Conservation (phyloP, 73 alveolate genomes). For the Paramecium tetraurelia region DNA sequence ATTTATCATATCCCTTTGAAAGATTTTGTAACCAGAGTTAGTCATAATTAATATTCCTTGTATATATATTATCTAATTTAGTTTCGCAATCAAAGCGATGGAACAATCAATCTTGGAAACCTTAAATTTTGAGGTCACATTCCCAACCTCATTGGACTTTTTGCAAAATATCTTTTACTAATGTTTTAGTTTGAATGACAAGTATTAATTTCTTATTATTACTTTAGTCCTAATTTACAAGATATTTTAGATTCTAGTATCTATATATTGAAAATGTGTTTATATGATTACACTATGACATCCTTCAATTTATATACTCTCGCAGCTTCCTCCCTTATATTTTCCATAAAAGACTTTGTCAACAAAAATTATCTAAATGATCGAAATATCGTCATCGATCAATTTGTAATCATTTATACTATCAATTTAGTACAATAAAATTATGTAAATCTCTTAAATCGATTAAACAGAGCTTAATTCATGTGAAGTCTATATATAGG, state of each 20-base stretch:
- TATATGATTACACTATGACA: slow-evolving; percentile 31
- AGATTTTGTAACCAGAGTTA: slow-evolving; percentile 31
- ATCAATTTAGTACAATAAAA: neutral
- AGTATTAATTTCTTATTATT: neutral
- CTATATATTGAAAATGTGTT: slow-evolving; percentile 27
- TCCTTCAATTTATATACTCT: neutral
- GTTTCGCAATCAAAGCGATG: slow-evolving; percentile 11
- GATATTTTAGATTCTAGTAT: neutral
- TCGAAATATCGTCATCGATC: neutral
- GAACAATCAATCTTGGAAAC: slow-evolving; percentile 19
- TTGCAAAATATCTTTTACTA: neutral
- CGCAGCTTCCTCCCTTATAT: neutral
- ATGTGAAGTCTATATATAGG: neutral
- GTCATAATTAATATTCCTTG: slow-evolving; percentile 40
- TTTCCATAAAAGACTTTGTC: neutral
- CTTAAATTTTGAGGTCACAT: neutral
- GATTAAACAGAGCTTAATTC: neutral
- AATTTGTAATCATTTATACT: neutral
- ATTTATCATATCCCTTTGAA: slow-evolving; percentile 61
- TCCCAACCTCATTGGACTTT: slow-evolving; percentile 43
- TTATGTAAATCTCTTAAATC: neutral
- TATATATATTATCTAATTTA: neutral
- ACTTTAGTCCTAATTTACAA: neutral
- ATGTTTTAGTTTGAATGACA: slow-evolving; percentile 18
- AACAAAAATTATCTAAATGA: neutral